A percentile compares a stretch with the other conserved stretches of the same genome.
phyloP scores from a whole-genome alignment of 2,329 filamentous ascomycete species.

The Furcasterigmium sp. region DNA sequence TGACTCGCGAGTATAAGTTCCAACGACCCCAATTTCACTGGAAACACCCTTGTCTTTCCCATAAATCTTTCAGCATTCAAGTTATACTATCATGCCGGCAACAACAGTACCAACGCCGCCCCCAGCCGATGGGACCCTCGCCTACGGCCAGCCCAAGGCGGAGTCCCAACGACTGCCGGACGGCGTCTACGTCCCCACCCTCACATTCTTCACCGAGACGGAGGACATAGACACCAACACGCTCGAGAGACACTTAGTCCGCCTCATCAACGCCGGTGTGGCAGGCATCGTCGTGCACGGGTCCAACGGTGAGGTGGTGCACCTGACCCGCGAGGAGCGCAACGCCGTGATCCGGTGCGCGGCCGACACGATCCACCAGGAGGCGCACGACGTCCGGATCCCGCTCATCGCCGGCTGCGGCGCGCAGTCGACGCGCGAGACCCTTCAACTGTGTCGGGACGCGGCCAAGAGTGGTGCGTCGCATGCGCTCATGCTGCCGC shows the following conservation, averaged over 20 bases:
- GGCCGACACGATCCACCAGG: constrained; percentile 58
- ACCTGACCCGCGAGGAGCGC: constrained; percentile 65
- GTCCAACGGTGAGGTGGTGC: constrained; percentile 70
- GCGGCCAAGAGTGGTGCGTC: constrained; percentile 60
- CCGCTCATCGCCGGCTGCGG: constrained; percentile 68
- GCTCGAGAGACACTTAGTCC: constrained; percentile 26
- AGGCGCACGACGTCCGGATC: constrained; percentile 57
- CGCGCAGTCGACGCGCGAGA: constrained; percentile 62
- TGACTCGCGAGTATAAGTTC: too few relatives aligned
- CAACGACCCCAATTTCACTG: too few relatives aligned
- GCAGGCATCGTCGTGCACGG: constrained; percentile 65
- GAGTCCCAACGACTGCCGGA: constrained; percentile 4
- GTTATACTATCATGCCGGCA: constrained; percentile 2
- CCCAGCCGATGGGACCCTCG: neutral
- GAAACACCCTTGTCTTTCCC: too few relatives aligned
- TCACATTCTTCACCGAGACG: constrained; percentile 28
- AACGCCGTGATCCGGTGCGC: constrained; percentile 63
- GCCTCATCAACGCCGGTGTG: constrained; percentile 49
- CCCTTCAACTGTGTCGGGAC: constrained; percentile 60
- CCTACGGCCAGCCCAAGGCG: constrained; percentile 7
- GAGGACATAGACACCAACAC: constrained; percentile 25
- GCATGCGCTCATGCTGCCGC: constrained; percentile 63
- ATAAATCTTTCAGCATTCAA: too few relatives aligned
- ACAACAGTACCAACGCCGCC: neutral
- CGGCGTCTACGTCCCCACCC: constrained; percentile 31